Base-by-base conservation (phyloP, 495 filamentous ascomycete genomes). In the Penicillium flavigenum region DNA sequence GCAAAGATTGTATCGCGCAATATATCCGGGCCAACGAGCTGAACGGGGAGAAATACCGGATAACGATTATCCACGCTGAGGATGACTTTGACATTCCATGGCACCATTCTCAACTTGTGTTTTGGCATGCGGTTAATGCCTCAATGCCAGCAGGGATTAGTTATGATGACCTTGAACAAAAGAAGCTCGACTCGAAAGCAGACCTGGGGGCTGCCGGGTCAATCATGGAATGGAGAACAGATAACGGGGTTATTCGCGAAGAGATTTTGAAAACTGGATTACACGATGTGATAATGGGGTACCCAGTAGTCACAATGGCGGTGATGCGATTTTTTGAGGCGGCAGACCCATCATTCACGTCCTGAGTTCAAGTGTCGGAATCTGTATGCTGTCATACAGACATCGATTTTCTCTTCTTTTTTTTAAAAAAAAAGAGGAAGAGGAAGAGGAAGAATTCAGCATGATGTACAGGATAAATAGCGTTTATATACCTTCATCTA, bases 261-360 rank as follows among this genome's bases (percentile, higher is more conserved):
- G 73, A 82, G 52, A 78, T 82, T 8, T 57, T 81, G 24, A 81
- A 80, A 63, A 72, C 68, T 17, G 79, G 79, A 5, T 58, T 82
- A 34, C 79, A 83, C 54, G 79, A 81, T 70, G 71, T 76, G 12
- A 64, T 81, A 32, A 81, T 82, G 78, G 74, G 76, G 5, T 74
- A 81, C 59, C 75, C 79, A 3, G 62, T 81, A 9, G 61, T 81
- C 19, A 75, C 72, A 17, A 65, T 81, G 67, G 79, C 78, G 8
- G 74, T 77, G 9, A 75, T 73, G 71, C 69, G 73, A 7, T 63
- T 63, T 26, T 71, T 77, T 57, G 67, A 66, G 47, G 66, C 59
- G 10, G 62, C 47, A 12, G 60, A 66, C 56, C 57, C 58, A 20
- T 53, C 59, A 41, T 69, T 66, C 48, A 56, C 64, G 9, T 36